These are phyloP conservation scores for Torulaspora gathmanii DNA, from an alignment of 805 yeast genomes.

Conservation along the genomic window DNA sequence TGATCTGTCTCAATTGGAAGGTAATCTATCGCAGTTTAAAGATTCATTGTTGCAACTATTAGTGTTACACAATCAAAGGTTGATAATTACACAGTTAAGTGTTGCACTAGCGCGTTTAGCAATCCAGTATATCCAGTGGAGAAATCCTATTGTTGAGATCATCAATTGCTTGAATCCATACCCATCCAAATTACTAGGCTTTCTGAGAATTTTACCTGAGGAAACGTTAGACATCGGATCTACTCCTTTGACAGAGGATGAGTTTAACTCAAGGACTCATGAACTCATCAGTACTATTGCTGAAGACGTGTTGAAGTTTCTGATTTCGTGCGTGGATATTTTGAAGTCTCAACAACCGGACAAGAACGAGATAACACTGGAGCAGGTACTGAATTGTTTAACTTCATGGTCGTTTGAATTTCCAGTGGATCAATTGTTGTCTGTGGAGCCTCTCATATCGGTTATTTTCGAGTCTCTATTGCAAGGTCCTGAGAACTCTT, in stretches of 20 bases:
- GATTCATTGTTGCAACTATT: slow-evolving; percentile 59
- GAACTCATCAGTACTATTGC: slow-evolving; percentile 64
- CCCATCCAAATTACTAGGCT: slow-evolving; percentile 58
- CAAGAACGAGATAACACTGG: slow-evolving; percentile 20
- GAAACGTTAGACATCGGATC: slow-evolving; percentile 75
- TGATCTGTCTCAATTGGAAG: slow-evolving; percentile 70
- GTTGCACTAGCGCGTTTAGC: slow-evolving; percentile 78
- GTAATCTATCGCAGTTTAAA: slow-evolving; percentile 57
- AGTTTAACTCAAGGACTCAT: slow-evolving; percentile 59
- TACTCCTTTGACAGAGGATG: slow-evolving; percentile 77
- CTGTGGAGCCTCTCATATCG: slow-evolving; percentile 57
- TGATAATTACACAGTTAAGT: slow-evolving; percentile 78
- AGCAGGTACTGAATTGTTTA: slow-evolving; percentile 62
- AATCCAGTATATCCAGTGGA: slow-evolving; percentile 73
- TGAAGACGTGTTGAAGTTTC: slow-evolving; percentile 57
- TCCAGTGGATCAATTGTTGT: slow-evolving; percentile 64
- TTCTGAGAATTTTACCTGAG: slow-evolving; percentile 84
- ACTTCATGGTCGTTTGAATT: slow-evolving; percentile 90
- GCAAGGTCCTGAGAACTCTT: slow-evolving; percentile 35
- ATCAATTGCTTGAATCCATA: slow-evolving; percentile 41
- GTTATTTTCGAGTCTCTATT: slow-evolving; percentile 61
- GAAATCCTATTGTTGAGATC: slow-evolving; percentile 62
- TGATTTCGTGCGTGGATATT: slow-evolving; percentile 43
- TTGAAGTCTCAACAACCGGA: slow-evolving; percentile 35
- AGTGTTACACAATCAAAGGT: slow-evolving; percentile 46